Base-by-base conservation (phyloP, 768 basidiomycete species). In the Suillus subaureus region DNA sequence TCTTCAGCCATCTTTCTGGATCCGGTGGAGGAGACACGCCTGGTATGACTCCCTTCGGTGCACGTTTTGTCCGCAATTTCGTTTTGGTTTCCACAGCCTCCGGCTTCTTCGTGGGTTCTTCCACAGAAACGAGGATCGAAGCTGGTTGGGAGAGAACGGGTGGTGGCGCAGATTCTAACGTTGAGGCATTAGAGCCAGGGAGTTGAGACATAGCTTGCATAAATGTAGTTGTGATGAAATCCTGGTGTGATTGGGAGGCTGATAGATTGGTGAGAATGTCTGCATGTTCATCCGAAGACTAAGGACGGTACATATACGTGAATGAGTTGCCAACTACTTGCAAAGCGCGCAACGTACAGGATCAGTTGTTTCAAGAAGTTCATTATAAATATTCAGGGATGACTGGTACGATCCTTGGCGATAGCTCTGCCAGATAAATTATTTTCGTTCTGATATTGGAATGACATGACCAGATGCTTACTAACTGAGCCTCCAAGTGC, bases 401-500 rank as follows among this genome's bases (percentile, higher is more conserved):
- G 81, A 76, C 67, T 90, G 83, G 77, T 94, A 97, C 8, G 83
- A 80, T 26, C 92, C 91, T 72, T 88, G 84, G 61, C 95, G 86
- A 79, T 95, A 96, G 67, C 80, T 85, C 94, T 96, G 70, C 45
- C 62, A 64, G 64, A 65, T 64, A 62, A 58, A 64, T 63, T 63
- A 58, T 57, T n/a, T 62, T 61, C 63, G 73, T 67, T 66, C 67
- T 62, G n/a, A 58, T 68, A 57, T 65, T 71, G 63, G 66, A 64
- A 56, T 26, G 54, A 45, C 51, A 62, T 64, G 40, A 80, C n/a
- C 51, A n/a, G 26, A 35, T 28, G 66, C 90, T 70, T 74, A 94
- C 96, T 77, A 96, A 79, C 74, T 97, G 96, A 35, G 94, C 95
- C 74, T 95, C 91, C 18, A 97, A 81, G 79, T 96, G 93, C 54